A percentile compares a stretch with the other conserved stretches of the same genome.
phyloP scores from a whole-genome alignment of 2,329 filamentous ascomycete genomes.

The Neofusicoccum sp. region DNA sequence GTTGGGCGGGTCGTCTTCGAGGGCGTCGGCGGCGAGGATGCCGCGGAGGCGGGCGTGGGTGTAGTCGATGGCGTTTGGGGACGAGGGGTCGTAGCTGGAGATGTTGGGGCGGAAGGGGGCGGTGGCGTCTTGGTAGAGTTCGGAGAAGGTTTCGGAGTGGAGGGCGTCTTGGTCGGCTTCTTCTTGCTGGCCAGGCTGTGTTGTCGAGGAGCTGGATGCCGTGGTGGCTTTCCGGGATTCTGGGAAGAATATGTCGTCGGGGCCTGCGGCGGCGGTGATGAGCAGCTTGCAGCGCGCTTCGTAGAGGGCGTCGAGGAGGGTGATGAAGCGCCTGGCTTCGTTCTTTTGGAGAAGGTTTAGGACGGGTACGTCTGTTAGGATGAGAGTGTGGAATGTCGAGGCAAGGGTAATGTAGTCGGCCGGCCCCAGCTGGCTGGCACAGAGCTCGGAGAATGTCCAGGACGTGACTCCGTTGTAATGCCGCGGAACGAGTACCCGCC shows the following conservation, averaged over 20 bases:
- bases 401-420: conserved; percentile 84
- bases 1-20: conserved; percentile 56
- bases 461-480: conserved; percentile 61
- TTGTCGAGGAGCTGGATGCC: no score
- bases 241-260: conserved; percentile 79
- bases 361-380: conserved; percentile 70
- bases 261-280: conserved; percentile 66
- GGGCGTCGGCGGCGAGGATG: conserved; percentile 45
- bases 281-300: conserved; percentile 79
- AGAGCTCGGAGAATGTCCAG: conserved; percentile 71
- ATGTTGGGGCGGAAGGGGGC: conserved; percentile 80
- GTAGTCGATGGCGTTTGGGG: conserved; percentile 36
- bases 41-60: conserved; percentile 39
- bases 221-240: conserved; percentile 43
- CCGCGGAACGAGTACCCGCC: conserved; percentile 61
- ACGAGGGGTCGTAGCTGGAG: conserved; percentile 58
- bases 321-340: conserved; percentile 79
- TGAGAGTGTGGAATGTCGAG: conserved; percentile 76
- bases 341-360: conserved; percentile 73
- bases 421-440: conserved; percentile 67
- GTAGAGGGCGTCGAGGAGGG: conserved; percentile 77
- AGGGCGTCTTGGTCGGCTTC: conserved; percentile 52
- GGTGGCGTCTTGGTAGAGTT: conserved; percentile 77
- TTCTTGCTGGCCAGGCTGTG: conserved; percentile 22
- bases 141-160: conserved; percentile 67